phyloP scores from a whole-genome alignment of 306 rosid genomes.

The Lotus japonicus region DNA sequence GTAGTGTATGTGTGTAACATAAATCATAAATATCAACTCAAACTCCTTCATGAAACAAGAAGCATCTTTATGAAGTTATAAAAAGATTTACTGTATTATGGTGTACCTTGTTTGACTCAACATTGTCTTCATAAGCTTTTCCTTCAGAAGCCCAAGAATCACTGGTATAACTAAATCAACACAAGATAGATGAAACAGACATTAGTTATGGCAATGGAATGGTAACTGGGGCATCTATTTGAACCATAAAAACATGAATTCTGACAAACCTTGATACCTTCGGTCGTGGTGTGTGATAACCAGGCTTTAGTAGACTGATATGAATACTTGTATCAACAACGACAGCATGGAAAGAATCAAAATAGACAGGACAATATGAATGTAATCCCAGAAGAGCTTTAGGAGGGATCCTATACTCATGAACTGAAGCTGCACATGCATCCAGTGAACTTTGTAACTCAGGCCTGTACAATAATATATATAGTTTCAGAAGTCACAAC shows the following conservation, averaged over 20 bases:
- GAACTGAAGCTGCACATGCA: slow-evolving; percentile 58
- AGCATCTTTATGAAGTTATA: not conserved
- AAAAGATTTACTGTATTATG: not conserved
- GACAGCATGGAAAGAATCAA: slow-evolving; percentile 75
- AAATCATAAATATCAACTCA: not conserved
- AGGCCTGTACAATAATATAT: slow-evolving; percentile 37
- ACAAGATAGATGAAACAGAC: not conserved
- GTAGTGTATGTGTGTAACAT: not conserved
- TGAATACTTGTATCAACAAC: slow-evolving; percentile 78
- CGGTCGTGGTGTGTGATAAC: slow-evolving; percentile 30
- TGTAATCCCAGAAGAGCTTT: slow-evolving; percentile 83
- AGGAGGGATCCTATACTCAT: slow-evolving; percentile 80
- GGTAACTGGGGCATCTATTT: slow-evolving; percentile 7
- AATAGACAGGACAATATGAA: slow-evolving; percentile 81
- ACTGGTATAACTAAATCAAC: slow-evolving; percentile 41
- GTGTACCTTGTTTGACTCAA: slow-evolving; percentile 50
- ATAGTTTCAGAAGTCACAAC: slow-evolving; percentile 19
- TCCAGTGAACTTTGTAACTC: slow-evolving; percentile 48
- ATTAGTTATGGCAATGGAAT: not conserved
- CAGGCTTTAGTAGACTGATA: slow-evolving; percentile 57
- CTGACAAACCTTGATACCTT: slow-evolving; percentile 70
- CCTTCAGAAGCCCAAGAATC: slow-evolving; percentile 35
- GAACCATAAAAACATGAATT: slow-evolving; percentile 22
- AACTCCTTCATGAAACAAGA: not conserved
- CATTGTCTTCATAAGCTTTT: slow-evolving; percentile 22